These are phyloP conservation scores for Phytophthora podocarpi DNA, from an alignment of 352 stramenopile species.

Conservation along the genomic window DNA sequence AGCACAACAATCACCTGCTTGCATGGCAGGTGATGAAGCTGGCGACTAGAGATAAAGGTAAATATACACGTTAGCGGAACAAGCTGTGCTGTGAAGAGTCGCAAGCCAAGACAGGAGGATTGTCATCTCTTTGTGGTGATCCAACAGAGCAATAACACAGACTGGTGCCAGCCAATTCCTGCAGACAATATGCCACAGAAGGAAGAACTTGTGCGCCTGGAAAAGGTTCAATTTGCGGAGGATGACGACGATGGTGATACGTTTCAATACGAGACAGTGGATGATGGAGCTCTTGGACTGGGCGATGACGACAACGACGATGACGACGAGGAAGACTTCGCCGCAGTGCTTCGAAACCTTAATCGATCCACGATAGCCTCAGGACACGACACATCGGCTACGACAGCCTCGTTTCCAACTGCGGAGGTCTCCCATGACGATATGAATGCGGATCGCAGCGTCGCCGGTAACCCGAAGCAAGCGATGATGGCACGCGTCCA, in stretches of 20 bases:
- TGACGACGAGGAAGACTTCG: conserved; percentile 90
- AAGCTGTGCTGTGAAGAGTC: conserved; percentile 26
- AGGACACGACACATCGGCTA: conserved; percentile 21
- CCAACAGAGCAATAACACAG: neutral
- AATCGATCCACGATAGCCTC: conserved; percentile 58
- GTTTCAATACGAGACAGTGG: conserved; percentile 84
- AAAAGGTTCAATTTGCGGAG: conserved; percentile 86
- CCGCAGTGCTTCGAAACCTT: conserved; percentile 76
- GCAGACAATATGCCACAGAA: conserved; percentile 37
- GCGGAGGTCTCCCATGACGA: conserved; percentile 7
- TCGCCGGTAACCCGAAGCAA: conserved; percentile 33
- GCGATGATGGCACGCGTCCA: conserved; percentile 33
- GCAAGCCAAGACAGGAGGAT: conserved; percentile 11
- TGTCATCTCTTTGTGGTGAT: conserved; percentile 6
- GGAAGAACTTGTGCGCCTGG: conserved; percentile 85
- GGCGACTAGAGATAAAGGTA: conserved; percentile 9
- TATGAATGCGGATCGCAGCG: conserved; percentile 21
- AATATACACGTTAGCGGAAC: conserved; percentile 25
- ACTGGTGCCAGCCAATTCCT: neutral
- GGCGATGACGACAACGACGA: conserved; percentile 74
- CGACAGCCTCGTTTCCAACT: conserved; percentile 4
- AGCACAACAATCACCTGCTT: neutral
- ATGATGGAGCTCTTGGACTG: conserved; percentile 56
- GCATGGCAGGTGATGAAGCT: neutral
- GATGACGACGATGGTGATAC: conserved; percentile 85